phyloP scores from a whole-genome alignment of 352 stramenopile genomes.

The Phytophthora hibernalis region DNA sequence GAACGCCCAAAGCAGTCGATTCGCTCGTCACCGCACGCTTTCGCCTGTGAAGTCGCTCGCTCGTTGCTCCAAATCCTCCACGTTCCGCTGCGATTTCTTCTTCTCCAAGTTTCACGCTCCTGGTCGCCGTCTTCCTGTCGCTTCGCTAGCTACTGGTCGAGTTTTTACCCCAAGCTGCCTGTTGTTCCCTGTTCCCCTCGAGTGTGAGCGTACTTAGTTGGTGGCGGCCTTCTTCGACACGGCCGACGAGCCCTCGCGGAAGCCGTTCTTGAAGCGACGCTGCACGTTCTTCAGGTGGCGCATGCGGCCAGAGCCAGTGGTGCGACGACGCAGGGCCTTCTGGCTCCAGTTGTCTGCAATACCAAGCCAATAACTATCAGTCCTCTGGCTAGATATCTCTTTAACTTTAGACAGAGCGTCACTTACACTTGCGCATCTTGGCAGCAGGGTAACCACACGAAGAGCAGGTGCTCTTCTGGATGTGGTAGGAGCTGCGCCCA shows the following conservation, averaged over 20 bases:
- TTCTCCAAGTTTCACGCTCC: conserved; percentile 29
- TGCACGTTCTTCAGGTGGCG: conserved; percentile 98
- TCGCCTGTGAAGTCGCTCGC: conserved; percentile 22
- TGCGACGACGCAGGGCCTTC: conserved; percentile 98
- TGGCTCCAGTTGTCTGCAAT: conserved; percentile 95
- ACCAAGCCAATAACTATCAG: not conserved
- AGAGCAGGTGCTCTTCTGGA: conserved; percentile 99
- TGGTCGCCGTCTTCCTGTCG: conserved; percentile 39
- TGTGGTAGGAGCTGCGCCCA: conserved; percentile 99
- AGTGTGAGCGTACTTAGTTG: conserved; percentile 72
- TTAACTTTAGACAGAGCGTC: not conserved
- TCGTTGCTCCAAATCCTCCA: conserved; percentile 13
- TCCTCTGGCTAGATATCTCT: not conserved
- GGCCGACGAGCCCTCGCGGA: conserved; percentile 94
- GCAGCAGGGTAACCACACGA: conserved; percentile 98
- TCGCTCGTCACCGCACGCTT: conserved; percentile 25
- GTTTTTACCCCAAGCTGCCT: conserved; percentile 52
- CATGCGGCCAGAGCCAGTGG: conserved; percentile 97
- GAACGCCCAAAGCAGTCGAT: conserved; percentile 5
- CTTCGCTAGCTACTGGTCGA: conserved; percentile 43
- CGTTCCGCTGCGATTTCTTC: conserved; percentile 24
- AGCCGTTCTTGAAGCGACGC: conserved; percentile 99
- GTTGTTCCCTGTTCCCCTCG: conserved; percentile 29
- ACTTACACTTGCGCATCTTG: conserved; percentile 97
- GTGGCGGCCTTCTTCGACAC: conserved; percentile 91